Base-by-base conservation (phyloP, 23 red algal genomes). In the Pyropia yezoensis region DNA sequence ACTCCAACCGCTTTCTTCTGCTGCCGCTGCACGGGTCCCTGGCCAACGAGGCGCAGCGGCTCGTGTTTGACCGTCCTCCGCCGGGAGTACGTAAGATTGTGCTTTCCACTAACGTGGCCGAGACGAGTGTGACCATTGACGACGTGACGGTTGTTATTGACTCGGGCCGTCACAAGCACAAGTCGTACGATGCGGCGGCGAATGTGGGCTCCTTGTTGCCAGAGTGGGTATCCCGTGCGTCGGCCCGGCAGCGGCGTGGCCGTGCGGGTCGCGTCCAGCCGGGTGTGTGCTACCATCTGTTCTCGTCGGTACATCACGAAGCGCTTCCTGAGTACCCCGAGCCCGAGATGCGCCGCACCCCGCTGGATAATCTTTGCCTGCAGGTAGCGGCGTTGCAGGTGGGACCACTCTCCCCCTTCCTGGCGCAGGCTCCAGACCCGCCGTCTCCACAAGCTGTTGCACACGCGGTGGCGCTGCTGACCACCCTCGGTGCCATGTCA, bases 221-320 rank as follows among this genome's bases (percentile, higher is more conserved):
- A 18, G 67, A 52, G 50, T 67, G 62, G 57, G 33, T 66, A 0
- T 70, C 63, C 2, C 71, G 60, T 7, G 72, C 82, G 20, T 33
- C 47, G 15, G 82, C 82, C 1, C 19, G 30, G 66, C 82, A 87
- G 59, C 72, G 82, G 52, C 27, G 56, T 20, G 82, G 82, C 27
- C 66, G 82, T 27, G 82, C 82, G 7, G 82, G 71, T 16, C 63
- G 82, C 33, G 71, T 26, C 1, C 30, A 60, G 22, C 62, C 63
- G 18, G 82, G 82, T 30, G 22, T 30, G 33, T 87, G 82, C 74
- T 87, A 64, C 33, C 82, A 63, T 19, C 22, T 87, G 1, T 87
- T 66, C 52, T 67, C 82, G 57, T 32, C 39, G 27, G 49, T 61
- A 2, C 32, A 39, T 45, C 70, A 51, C 18, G 54, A 62, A n/a